Base-by-base conservation (phyloP, 495 filamentous ascomycete genomes). In the Penicillium tannophilum region DNA sequence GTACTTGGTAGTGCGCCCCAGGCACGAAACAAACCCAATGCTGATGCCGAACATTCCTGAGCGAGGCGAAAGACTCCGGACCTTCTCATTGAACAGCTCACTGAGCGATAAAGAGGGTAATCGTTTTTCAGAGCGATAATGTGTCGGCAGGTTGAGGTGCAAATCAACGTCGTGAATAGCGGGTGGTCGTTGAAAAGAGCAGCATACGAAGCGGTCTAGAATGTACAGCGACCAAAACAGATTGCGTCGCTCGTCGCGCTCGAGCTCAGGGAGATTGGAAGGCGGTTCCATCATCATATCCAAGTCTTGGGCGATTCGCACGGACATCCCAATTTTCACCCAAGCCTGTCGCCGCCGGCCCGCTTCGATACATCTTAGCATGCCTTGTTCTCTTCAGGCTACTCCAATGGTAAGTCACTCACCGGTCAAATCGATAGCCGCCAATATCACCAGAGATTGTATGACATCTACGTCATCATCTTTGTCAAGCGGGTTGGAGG, bases 201-300 rank as follows among this genome's bases (percentile, higher is more conserved):
- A 74, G 23, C 65, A 69, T 26, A 68, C 64, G 20, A 74, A 63
- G 17, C 66, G 63, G 43, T 74, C 72, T 6, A 72, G 65, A 9
- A 74, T 58, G 50, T 72, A 74, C 17, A 72, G 55, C 7, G 72
- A 74, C 72, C 72, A 74, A 28, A 71, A 74, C 3, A 69, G 48
- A 47, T 67, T 60, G 17, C 72, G 53, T 10, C 67, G 61, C 52
- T 72, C 69, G 55, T 71, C 69, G 39, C 64, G 63, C n/a, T 72
- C 68, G 16, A 46, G 31, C 3, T 45, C 47, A 20, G 58, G 39
- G 4, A 74, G 59, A 23, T 31, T 16, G 1, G 51, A n/a, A 20
- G 54, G 52, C 0, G 69, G 67, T 24, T 74, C 69, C 6, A 62
- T 14, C 69, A 72, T 74, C 45, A 72, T 59, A 6, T 63, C 48